Conservation (phyloP, 768 basidiomycete genomes). For the Lactarius trivialis region DNA sequence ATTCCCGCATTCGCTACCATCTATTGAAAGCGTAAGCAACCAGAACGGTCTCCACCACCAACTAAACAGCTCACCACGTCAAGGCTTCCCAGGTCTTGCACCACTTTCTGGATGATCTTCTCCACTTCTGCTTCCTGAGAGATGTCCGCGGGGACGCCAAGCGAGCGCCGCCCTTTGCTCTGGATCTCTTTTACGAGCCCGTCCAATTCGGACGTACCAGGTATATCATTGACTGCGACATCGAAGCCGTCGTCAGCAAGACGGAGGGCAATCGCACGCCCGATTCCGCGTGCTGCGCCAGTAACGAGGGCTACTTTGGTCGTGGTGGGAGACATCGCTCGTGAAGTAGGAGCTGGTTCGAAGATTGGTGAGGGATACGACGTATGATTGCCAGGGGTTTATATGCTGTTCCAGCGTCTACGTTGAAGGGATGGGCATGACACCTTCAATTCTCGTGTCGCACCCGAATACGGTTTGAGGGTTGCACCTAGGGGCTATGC, state of each 20-base stretch:
- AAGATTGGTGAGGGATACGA: not conserved
- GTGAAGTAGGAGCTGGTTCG: not conserved
- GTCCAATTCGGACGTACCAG: not conserved
- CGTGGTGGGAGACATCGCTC: not conserved
- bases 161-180: conserved; percentile 7
- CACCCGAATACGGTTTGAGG: no score
- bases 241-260: conserved; percentile 23
- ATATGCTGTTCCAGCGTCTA: no score
- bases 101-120: conserved; percentile 4
- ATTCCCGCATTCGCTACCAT: conserved; percentile 22
- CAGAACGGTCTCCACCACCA: not conserved
- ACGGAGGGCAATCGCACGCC: conserved; percentile 22
- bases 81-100: conserved; percentile 12
- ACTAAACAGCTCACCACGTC: conserved; percentile 13
- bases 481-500: no score
- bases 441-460: no score
- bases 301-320: conserved; percentile 22
- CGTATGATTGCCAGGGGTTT: not conserved
- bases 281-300: conserved; percentile 23
- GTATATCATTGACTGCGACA: conserved; percentile 22
- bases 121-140: conserved; percentile 6
- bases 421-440: no score
- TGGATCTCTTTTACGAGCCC: not conserved
- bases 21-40: not conserved
- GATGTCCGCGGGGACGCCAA: conserved; percentile 9